These are phyloP conservation scores for Taphrina communis DNA, from an alignment of 1,139 yeast genomes.

Conservation along the genomic window DNA sequence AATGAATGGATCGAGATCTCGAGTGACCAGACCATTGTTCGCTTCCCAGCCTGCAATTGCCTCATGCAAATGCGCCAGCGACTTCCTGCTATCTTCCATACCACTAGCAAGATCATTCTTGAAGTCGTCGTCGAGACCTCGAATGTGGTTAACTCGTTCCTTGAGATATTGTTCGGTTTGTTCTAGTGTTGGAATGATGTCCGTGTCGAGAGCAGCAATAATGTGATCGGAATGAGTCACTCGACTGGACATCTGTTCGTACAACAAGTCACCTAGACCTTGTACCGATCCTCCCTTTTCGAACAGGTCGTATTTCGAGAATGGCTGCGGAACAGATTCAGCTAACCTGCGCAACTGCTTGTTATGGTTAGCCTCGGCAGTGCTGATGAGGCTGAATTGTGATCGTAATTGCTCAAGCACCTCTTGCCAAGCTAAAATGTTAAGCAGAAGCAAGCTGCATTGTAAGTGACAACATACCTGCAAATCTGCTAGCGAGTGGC, in stretches of 20 bases:
- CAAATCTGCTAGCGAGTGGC: conserved; percentile 25
- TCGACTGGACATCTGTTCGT: conserved; percentile 28
- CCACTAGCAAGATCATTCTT: conserved; percentile 75
- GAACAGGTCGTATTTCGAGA: conserved; percentile 22
- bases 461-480: background rate
- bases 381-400: conserved; percentile 28
- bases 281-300: conserved; percentile 36
- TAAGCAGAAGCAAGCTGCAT: background rate
- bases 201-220: conserved; percentile 65
- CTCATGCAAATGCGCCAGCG: conserved; percentile 44
- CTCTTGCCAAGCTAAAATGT: conserved; percentile 29
- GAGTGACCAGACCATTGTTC: conserved; percentile 53
- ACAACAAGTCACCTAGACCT: conserved; percentile 27
- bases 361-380: conserved; percentile 33
- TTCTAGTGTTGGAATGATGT: conserved; percentile 81
- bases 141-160: conserved; percentile 86
- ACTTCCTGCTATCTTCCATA: conserved; percentile 60
- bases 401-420: conserved; percentile 6
- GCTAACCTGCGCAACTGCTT: conserved; percentile 27
- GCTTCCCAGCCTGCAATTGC: conserved; percentile 47
- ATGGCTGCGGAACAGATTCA: conserved; percentile 32
- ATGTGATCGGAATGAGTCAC: conserved; percentile 34
- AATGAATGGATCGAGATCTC: conserved; percentile 79
- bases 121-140: conserved; percentile 79
- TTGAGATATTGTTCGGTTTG: conserved; percentile 81